Base-by-base conservation (phyloP, 768 basidiomycete genomes). In the Amanita subjunquillea region DNA sequence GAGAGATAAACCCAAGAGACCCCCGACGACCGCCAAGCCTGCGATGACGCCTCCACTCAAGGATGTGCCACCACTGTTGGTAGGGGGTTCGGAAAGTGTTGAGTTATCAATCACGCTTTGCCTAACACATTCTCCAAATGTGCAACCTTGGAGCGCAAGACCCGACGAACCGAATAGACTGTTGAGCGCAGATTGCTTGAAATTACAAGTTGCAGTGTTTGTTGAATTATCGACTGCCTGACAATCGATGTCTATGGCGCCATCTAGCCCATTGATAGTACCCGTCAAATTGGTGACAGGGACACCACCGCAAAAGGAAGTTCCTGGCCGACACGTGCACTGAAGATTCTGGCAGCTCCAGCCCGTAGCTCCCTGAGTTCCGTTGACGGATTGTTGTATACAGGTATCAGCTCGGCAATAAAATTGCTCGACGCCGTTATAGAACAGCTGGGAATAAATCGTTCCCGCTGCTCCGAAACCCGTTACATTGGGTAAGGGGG, bases 41-140 rank as follows among this genome's bases (percentile, higher is more conserved):
- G 88, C 93, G 54, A 96, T 90, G 22, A 96, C 93, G 1, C 94
- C 93, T 1, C 82, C 77, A 51, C 80, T 75, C 7, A 96, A 77
- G 15, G 76, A 67, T 32, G 71, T 71, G 3, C 72, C 69, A 10
- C 68, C 62, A 0, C 58, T 56, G 0, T 53, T 55, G 15, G 71
- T 53, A 2, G 66, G 58, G 6, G 59, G 48, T 2, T 67, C 69
- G 2, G 72, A 65, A 47, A 66, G 69, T 6, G 67, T 70, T 29
- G 73, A 64, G 40, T 65, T 70, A 61, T 92, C 85, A 51, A 96
- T 82, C 36, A 87, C 82, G 53, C 74, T 76, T 63, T 95, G 91
- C 3, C 76, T 69, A 13, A 96, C 83, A 65, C 94, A 96, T 67
- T 97, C 94, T 23, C 94, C 94, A 58, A 86, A 94, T 0, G 69